Evolutionary conservation across 2,329 filamentous ascomycete species (phyloP).

Genomic region (Alternaria sp.): DNA sequence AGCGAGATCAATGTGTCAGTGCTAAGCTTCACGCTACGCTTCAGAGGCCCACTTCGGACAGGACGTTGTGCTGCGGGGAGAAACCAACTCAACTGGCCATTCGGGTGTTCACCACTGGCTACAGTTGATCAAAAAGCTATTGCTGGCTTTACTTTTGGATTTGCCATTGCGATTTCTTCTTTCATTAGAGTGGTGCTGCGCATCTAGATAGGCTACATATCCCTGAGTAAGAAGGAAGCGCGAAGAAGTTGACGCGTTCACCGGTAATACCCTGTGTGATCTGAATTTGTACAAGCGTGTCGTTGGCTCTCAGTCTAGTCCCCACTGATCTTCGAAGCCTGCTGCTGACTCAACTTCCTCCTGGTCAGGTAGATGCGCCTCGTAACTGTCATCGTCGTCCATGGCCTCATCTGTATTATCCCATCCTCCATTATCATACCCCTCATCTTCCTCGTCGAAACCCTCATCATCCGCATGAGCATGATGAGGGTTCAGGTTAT

Average conservation of each 20-base stretch:
- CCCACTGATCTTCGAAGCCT: constrained; percentile 4
- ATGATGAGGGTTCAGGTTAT: neutral
- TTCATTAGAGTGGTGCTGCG: neutral
- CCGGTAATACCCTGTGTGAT: neutral
- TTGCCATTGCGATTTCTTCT: neutral
- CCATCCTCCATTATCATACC: neutral
- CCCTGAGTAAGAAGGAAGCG: neutral
- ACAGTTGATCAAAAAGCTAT: neutral
- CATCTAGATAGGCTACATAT: neutral
- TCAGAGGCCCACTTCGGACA: constrained; percentile 10
- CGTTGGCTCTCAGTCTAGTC: neutral
- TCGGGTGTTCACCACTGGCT: too few species aligned
- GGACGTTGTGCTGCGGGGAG: constrained; percentile 19
- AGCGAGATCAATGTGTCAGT: constrained; percentile 16
- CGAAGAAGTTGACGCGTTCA: neutral
- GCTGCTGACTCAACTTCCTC: neutral
- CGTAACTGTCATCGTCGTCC: neutral
- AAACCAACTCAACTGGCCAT: neutral
- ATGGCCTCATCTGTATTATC: neutral
- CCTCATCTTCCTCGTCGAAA: neutral
- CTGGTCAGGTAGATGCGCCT: neutral
- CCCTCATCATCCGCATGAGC: neutral
- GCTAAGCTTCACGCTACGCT: constrained; percentile 18
- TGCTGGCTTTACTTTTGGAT: neutral
- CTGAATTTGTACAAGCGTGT: neutral